These are phyloP conservation scores for Phialemonium atrogriseum DNA, from an alignment of 2,329 filamentous ascomycete species.

Conservation along the genomic window DNA sequence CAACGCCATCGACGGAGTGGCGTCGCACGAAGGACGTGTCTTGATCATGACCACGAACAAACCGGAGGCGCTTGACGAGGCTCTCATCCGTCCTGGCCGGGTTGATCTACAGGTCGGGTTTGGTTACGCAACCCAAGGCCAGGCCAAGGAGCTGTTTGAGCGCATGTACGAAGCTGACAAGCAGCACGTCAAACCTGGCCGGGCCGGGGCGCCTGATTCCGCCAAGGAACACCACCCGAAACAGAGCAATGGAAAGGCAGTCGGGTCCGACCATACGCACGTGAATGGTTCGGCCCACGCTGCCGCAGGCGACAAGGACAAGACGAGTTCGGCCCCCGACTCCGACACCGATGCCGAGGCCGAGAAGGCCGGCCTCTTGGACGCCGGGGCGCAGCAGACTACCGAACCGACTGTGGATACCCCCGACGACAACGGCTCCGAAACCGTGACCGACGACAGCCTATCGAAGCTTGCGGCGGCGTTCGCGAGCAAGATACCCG, in stretches of 20 bases:
- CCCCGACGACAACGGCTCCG: background rate
- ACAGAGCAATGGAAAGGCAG: too few species aligned
- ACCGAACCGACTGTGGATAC: too few species aligned
- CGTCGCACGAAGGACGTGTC: slow-evolving; percentile 68
- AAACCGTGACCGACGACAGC: slow-evolving; percentile 10
- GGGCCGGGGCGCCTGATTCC: too few species aligned
- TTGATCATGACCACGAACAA: slow-evolving; percentile 79
- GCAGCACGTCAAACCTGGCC: background rate
- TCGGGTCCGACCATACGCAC: too few species aligned
- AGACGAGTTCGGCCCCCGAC: background rate
- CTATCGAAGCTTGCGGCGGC: slow-evolving; percentile 29
- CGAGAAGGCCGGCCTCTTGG: too few species aligned
- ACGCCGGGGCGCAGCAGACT: too few species aligned
- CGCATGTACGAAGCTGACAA: slow-evolving; percentile 49
- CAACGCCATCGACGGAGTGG: slow-evolving; percentile 78
- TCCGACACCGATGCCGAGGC: too few species aligned
- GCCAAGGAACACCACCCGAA: too few species aligned
- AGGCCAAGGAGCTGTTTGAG: slow-evolving; percentile 50
- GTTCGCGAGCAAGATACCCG: slow-evolving; percentile 46
- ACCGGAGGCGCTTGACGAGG: slow-evolving; percentile 63
- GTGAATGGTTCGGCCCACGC: too few species aligned
- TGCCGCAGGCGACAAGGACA: too few species aligned
- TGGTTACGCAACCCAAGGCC: slow-evolving; percentile 44
- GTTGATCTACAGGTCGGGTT: slow-evolving; percentile 58
- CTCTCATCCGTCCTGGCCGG: slow-evolving; percentile 64